Evolutionary conservation across 2,329 filamentous ascomycete species (phyloP), one percentile per base, ranked within the genome.

Genomic region (Biscogniauxia marginata): DNA sequence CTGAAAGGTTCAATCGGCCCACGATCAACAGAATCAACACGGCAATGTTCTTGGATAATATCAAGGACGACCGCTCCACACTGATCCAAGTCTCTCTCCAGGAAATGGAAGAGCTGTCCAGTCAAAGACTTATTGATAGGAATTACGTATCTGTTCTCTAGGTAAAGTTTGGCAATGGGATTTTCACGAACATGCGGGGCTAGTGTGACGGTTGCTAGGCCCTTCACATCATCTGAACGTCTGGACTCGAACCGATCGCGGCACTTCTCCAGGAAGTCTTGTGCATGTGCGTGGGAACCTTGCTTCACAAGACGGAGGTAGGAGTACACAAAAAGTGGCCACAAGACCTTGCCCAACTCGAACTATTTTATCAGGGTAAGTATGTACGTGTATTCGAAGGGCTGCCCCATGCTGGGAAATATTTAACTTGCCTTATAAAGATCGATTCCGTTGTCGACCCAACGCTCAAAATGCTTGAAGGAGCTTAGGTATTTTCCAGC

Each of bases 291-390:
- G 1, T 83, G 77, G 64, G 89, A 92, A 61, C 85, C 86, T 57
- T 91, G 84, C 30, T 80, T 80, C 23, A 96, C 83, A 54, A 98
- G 83, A 55, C 91, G 87, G 22, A 99, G 79, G 69, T 90, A 97
- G 0, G 91, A 95, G 73, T 99, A 96, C 50, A 98, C 90, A 68
- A 97, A 98, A 0, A 96, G 77, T 0, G 95, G 95, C 92, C 95
- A 99, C 16, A 96, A 77, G 3, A 98, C 79, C 63, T 96, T 92
- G 56, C 85, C 83, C 3, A 99, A 80, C 75, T 99, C 95, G 46
- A 93, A 91, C 85, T 93, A 23, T 3, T 7, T n/a, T 3, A 43
- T n/a, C 8, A 11, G 18, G n/a, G 45, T 21, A 44, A 16, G 49
- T 45, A 20, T 30, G 7, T 44, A 34, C 22, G 22, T 9, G 7